Evolutionary conservation across 306 rosid genomes (phyloP).

Genomic region (Rubus idaeus): DNA sequence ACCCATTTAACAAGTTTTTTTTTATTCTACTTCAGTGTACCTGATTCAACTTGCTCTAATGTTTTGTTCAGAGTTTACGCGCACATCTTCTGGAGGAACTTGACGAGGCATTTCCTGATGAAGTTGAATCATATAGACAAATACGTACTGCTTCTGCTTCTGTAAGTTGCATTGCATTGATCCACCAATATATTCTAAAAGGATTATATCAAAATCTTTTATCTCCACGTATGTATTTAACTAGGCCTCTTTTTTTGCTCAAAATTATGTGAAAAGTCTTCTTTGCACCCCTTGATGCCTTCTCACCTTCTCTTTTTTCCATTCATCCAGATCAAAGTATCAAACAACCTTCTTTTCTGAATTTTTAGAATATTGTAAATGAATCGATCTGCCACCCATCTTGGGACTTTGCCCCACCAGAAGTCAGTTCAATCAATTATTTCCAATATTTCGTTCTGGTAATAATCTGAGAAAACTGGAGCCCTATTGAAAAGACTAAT

Average conservation of each 20-base stretch:
- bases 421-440: too few relatives aligned
- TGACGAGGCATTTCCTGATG: conserved; percentile 79
- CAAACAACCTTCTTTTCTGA: not conserved
- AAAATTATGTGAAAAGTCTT: not conserved
- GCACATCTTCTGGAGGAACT: conserved; percentile 86
- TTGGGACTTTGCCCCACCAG: too few relatives aligned
- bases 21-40: conserved; percentile 5
- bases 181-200: conserved; percentile 9
- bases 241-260: not conserved
- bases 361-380: too few relatives aligned
- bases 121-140: conserved; percentile 78
- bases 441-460: too few relatives aligned
- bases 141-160: conserved; percentile 90
- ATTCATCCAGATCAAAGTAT: not conserved
- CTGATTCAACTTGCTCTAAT: conserved; percentile 27
- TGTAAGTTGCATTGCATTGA: conserved; percentile 46
- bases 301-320: not conserved
- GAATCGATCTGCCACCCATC: too few relatives aligned
- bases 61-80: conserved; percentile 63
- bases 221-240: not conserved
- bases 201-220: not conserved
- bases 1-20: not conserved
- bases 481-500: too few relatives aligned
- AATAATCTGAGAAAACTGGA: too few relatives aligned
- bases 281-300: not conserved